phyloP scores from a whole-genome alignment of 73 alveolate species.

The Uronychia setigera region DNA sequence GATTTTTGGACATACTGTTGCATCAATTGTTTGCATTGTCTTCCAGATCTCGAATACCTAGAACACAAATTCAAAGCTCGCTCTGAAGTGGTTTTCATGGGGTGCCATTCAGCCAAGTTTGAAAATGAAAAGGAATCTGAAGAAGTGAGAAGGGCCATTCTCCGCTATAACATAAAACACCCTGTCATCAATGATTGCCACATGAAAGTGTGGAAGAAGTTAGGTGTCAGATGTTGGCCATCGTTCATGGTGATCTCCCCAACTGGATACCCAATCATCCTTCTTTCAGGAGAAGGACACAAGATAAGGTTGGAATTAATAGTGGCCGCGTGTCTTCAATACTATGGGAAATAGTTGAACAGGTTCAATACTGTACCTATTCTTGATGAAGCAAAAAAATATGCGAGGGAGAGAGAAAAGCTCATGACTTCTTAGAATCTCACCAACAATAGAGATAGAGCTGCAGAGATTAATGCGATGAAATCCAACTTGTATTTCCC shows the following conservation, averaged over 20 bases:
- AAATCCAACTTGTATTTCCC: slow-evolving; percentile 17
- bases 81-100: slow-evolving; percentile 43
- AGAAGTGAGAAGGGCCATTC: slow-evolving; percentile 34
- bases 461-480: slow-evolving; percentile 13
- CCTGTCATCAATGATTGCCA: slow-evolving; percentile 60
- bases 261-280: slow-evolving; percentile 6
- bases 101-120: slow-evolving; percentile 66
- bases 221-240: slow-evolving; percentile 62
- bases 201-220: slow-evolving; percentile 46
- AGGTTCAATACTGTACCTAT: background rate
- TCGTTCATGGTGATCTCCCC: slow-evolving; percentile 41
- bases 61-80: slow-evolving; percentile 34
- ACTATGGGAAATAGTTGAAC: background rate
- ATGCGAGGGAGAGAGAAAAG: background rate
- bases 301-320: slow-evolving; percentile 5
- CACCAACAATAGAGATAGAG: background rate
- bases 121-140: slow-evolving; percentile 42
- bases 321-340: slow-evolving; percentile 29
- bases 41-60: slow-evolving; percentile 58
- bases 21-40: slow-evolving; percentile 60
- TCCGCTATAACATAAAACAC: slow-evolving; percentile 57
- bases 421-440: background rate
- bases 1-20: slow-evolving; percentile 75
- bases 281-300: slow-evolving; percentile 46
- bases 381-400: slow-evolving; percentile 15